phyloP scores from a whole-genome alignment of 2,329 filamentous ascomycete species.

The Dryadomyces sulphureus region DNA sequence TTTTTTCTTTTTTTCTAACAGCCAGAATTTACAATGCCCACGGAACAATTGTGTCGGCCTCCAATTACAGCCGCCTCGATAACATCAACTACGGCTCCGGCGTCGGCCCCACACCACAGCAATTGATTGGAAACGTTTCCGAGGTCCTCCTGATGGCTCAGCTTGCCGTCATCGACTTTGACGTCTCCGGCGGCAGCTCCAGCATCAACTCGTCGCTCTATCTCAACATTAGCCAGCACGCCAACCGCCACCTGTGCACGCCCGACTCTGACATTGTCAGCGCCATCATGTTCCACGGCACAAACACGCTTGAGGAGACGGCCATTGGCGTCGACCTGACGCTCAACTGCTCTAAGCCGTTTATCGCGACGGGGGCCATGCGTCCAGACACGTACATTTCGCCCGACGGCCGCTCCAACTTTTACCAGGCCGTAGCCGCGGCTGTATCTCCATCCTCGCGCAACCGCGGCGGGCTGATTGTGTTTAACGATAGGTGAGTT shows the following conservation, averaged over 20 bases:
- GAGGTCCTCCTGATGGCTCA: slow-evolving; percentile 19
- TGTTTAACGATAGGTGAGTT: slow-evolving; percentile 37
- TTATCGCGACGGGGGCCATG: slow-evolving; percentile 39
- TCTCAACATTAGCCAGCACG: slow-evolving; percentile 18
- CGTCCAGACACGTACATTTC: slow-evolving; percentile 36
- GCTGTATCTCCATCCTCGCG: slow-evolving; percentile 25
- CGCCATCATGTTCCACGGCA: slow-evolving; percentile 27
- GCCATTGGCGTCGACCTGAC: slow-evolving; percentile 36
- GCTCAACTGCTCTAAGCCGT: slow-evolving; percentile 35
- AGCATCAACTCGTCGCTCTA: slow-evolving; percentile 18
- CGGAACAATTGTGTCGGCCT: slow-evolving; percentile 19
- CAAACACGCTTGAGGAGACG: slow-evolving; percentile 42
- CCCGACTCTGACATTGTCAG: slow-evolving; percentile 16
- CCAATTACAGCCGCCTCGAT: slow-evolving; percentile 19
- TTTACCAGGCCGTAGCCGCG: slow-evolving; percentile 35
- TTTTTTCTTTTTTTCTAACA: not conserved
- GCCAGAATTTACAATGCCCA: not conserved
- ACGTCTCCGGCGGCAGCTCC: slow-evolving; percentile 15
- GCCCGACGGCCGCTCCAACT: slow-evolving; percentile 37
- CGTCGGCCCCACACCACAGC: slow-evolving; percentile 12
- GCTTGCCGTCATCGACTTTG: slow-evolving; percentile 16
- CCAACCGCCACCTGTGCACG: slow-evolving; percentile 18
- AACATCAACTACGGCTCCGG: slow-evolving; percentile 18
- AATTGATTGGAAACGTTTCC: slow-evolving; percentile 17
- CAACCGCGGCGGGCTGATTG: slow-evolving; percentile 41